phyloP scores from a whole-genome alignment of 2,329 filamentous ascomycete species.

The Fusarium verrucosum region DNA sequence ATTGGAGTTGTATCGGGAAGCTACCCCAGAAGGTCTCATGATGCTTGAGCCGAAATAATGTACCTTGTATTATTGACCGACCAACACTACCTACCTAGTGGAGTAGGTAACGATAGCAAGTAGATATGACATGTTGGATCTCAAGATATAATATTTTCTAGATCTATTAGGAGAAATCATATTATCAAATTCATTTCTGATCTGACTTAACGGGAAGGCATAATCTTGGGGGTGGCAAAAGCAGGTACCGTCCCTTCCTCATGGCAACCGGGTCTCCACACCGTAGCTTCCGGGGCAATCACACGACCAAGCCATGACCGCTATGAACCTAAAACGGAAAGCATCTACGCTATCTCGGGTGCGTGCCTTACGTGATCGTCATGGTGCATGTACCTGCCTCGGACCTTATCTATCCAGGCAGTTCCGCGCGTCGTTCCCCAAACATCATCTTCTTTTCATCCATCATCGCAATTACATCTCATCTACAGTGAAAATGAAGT shows the following conservation, averaged over 20 bases:
- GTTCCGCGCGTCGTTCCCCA: slow-evolving; percentile 19
- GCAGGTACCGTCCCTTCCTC: slow-evolving; percentile 15
- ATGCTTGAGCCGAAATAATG: not conserved
- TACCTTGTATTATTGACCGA: not conserved
- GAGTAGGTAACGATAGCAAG: not conserved
- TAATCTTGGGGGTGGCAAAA: no score
- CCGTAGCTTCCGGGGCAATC: slow-evolving; percentile 24
- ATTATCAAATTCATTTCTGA: no score
- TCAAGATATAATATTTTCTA: not conserved
- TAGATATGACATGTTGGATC: not conserved
- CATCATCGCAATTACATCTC: not conserved
- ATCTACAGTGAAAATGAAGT: slow-evolving; percentile 56
- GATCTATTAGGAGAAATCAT: no score
- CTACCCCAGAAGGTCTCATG: slow-evolving; percentile 10
- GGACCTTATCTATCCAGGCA: slow-evolving; percentile 21
- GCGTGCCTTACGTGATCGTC: slow-evolving; percentile 36
- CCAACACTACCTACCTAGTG: not conserved
- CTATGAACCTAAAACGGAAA: slow-evolving; percentile 32
- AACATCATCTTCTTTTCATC: slow-evolving; percentile 9
- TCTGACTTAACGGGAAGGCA: not conserved
- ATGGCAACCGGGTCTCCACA: slow-evolving; percentile 37
- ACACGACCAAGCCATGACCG: slow-evolving; percentile 33
- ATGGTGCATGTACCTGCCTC: slow-evolving; percentile 35
- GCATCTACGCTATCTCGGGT: no score
- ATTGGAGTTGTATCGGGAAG: not conserved